Percentiles rank a stretch among this genome's conserved stretches.
phyloP scores from a whole-genome alignment of 106 monocot genomes.

The Posidonia australis region DNA sequence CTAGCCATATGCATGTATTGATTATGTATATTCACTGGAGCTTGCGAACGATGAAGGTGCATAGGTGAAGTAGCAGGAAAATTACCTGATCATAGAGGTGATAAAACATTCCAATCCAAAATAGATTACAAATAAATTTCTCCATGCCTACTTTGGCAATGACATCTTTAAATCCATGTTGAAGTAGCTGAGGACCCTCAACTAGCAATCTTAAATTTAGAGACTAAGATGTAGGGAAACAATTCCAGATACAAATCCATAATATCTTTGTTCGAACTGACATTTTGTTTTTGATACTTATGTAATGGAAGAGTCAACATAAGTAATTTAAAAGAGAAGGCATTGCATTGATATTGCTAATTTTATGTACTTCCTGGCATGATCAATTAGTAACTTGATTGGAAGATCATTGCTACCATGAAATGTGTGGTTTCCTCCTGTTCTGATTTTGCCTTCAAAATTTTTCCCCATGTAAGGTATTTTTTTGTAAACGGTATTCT shows the following conservation, averaged over 20 bases:
- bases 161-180: conserved; percentile 81
- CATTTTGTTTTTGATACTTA: too few species aligned
- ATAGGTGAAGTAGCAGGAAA: neutral
- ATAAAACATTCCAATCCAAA: conserved; percentile 98
- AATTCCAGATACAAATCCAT: too few species aligned
- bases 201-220: conserved; percentile 24
- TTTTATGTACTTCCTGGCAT: too few species aligned
- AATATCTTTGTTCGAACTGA: too few species aligned
- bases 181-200: conserved; percentile 80
- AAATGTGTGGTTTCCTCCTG: conserved; percentile 17
- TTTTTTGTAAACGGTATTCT: too few species aligned
- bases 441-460: conserved; percentile 41
- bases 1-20: too few species aligned
- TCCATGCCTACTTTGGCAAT: conserved; percentile 83
- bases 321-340: too few species aligned
- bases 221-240: too few species aligned
- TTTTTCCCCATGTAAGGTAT: conserved; percentile 37
- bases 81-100: conserved; percentile 99
- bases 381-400: conserved; percentile 60
- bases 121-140: conserved; percentile 70
- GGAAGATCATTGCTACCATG: conserved; percentile 40
- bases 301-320: too few species aligned
- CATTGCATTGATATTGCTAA: too few species aligned
- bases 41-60: too few species aligned
- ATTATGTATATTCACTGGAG: too few species aligned